phyloP scores from a whole-genome alignment of 2,329 filamentous ascomycete genomes.

The Monilinia fructigena region DNA sequence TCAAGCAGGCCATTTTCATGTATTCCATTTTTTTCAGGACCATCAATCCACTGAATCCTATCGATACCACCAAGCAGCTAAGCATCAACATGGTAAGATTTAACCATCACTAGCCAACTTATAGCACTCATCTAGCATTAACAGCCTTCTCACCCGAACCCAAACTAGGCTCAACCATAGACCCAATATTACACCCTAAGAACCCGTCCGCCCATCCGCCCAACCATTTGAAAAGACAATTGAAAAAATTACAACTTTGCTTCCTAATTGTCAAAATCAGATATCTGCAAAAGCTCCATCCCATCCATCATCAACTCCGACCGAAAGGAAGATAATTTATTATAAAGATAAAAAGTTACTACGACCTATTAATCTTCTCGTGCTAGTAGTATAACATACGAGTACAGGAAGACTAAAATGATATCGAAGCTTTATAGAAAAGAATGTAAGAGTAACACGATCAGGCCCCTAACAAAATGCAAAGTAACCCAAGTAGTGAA shows the following conservation, averaged over 20 bases:
- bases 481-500: not conserved
- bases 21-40: not conserved
- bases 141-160: not conserved
- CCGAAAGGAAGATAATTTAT: not conserved
- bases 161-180: not conserved
- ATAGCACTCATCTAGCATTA: not conserved
- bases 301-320: conserved; percentile 1
- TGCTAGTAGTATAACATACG: not conserved
- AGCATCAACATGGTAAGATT: not conserved
- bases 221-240: not conserved
- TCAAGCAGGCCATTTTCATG: not conserved
- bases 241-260: not conserved
- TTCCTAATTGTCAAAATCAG: not conserved
- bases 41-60: not conserved
- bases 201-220: not conserved
- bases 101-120: not conserved
- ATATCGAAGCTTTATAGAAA: not conserved
- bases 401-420: not conserved
- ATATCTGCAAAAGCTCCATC: not conserved
- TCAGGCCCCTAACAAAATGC: not conserved
- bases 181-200: not conserved
- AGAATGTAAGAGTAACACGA: not conserved
- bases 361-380: not conserved
- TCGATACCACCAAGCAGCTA: not conserved
- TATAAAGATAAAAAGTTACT: not conserved